Evolutionary conservation across 768 basidiomycete genomes (phyloP).

Genomic region (Pilatotrama ljubarskyi): DNA sequence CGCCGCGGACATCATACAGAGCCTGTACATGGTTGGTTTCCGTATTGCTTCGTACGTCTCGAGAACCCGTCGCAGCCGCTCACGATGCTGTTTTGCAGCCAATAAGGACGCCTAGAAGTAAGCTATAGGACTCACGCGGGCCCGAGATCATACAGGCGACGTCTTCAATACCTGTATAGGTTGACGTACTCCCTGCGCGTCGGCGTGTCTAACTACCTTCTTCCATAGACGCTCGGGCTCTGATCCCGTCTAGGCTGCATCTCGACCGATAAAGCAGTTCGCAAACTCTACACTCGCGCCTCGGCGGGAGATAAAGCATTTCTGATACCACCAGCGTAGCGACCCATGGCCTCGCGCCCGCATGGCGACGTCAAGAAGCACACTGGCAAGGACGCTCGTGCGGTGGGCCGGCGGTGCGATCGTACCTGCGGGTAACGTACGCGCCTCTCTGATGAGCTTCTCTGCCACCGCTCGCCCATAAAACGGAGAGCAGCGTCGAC

Average conservation of each 20-base stretch:
- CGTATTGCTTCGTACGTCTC: neutral
- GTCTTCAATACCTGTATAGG: neutral
- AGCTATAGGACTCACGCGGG: neutral
- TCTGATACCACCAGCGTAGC: neutral
- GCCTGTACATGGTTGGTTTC: neutral
- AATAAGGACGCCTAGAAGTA: neutral
- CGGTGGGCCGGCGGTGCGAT: neutral
- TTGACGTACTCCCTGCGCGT: neutral
- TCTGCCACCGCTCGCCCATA: neutral
- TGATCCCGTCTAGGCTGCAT: neutral
- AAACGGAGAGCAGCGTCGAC: neutral
- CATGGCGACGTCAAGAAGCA: slow-evolving; percentile 10
- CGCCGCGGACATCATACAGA: neutral
- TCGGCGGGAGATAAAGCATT: slow-evolving; percentile 1
- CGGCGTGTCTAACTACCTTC: neutral
- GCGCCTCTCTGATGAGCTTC: neutral
- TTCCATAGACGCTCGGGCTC: neutral
- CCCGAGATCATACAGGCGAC: neutral
- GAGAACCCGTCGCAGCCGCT: neutral
- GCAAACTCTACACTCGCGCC: neutral
- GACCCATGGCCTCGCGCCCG: neutral
- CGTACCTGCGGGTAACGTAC: slow-evolving; percentile 2
- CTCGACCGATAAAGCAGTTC: neutral
- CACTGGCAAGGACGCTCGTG: neutral
- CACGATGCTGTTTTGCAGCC: neutral